Evolutionary conservation across 345 rosid species (phyloP), one percentile per base, ranked within the genome.

Genomic region (Ceriops zippeliana): DNA sequence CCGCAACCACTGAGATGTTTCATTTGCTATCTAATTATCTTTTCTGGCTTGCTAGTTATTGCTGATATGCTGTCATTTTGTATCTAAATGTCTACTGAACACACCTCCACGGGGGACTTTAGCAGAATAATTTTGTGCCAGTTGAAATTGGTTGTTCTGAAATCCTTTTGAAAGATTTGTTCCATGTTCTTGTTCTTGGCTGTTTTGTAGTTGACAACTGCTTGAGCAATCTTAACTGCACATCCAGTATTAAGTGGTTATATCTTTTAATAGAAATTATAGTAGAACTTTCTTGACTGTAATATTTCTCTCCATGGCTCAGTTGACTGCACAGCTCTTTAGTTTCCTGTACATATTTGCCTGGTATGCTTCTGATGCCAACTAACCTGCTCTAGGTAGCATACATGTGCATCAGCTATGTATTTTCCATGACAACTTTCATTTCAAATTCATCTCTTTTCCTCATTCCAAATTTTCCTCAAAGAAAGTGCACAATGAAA

Each of bases 1-100:
- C 47, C 70, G 27, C 46, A 66, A 59, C 52, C 67, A 61, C 67
- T 73, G 17, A 56, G 28, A 26, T 47, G 54, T 51, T 31, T 47
- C 70, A 34, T 47, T 64, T 21, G 17, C 20, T 61, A 17, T 32
- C 67, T 20, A 28, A 17, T 42, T n/a, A 15, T 35, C 49, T 13
- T 60, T 6, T 61, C 61, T 37, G 4, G 19, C 60, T 28, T 58
- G 53, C 56, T 54, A 38, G 15, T 62, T 57, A 2, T 37, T 51
- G 11, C 30, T 22, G 7, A 24, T 42, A 11, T 11, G 21, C 31
- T 35, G 21, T 21, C 20, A 31, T 35, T 60, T 49, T 61, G 34
- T 52, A 24, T 31, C 35, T 26, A 52, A 5, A 35, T 53, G 27
- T 58, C 30, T 54, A 32, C 49, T 22, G 35, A 19, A 52, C 11